Evolutionary conservation across 139 green algal species (phyloP).

Genomic region (Haematococcus lacustris): DNA sequence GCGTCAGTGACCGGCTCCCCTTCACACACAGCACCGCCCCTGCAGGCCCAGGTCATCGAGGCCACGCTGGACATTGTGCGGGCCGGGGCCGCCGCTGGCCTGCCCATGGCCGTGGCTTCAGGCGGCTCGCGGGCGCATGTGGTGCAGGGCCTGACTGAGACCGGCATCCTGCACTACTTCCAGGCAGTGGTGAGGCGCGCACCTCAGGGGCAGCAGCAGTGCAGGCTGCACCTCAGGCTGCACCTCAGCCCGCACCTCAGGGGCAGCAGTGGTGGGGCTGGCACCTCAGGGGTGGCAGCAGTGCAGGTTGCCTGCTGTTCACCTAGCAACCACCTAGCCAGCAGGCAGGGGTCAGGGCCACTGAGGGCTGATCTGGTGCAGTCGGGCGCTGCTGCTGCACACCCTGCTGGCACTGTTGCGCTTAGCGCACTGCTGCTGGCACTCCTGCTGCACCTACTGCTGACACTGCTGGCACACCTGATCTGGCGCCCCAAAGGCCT

Average conservation of each 20-base stretch:
- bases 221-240: too few relatives aligned
- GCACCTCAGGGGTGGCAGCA: background rate
- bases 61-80: conserved; percentile 12
- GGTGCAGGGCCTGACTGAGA: conserved; percentile 14
- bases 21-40: too few relatives aligned
- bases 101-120: conserved; percentile 36
- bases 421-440: background rate
- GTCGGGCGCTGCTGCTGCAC: too few relatives aligned
- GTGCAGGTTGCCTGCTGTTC: background rate
- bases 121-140: conserved; percentile 15
- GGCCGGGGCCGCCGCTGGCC: conserved; percentile 8
- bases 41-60: conserved; percentile 6
- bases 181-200: conserved; percentile 10
- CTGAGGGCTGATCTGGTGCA: too few relatives aligned
- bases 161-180: conserved; percentile 25
- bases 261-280: background rate
- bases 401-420: too few relatives aligned
- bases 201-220: background rate
- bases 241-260: too few relatives aligned
- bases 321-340: background rate
- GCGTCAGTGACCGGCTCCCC: too few relatives aligned
- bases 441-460: background rate
- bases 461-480: background rate
- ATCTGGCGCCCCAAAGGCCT: background rate
- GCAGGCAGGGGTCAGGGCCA: background rate